Base-by-base conservation (phyloP, 441 rosid species). In the Arabidopsis lyrata region DNA sequence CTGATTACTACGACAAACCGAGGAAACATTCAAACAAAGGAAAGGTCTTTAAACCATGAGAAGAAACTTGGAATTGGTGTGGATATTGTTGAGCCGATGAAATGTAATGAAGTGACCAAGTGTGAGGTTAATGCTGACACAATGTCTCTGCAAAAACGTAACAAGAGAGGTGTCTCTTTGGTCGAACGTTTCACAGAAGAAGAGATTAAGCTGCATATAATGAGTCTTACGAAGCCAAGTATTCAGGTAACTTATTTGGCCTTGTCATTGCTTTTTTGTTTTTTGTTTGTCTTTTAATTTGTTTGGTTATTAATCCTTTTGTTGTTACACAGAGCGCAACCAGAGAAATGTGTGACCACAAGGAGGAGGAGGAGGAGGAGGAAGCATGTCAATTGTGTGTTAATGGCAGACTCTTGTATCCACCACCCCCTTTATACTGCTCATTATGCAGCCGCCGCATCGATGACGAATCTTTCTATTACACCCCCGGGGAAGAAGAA, bases 371-470 rank as follows among this genome's bases (percentile, higher is more conserved):
- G 4, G 53, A 6, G 1, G 49, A 6, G 0, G 49, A 45, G 49
- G 86, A 84, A 34, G 8, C 67, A 14, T 89, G 95, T 76, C 88
- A 83, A 49, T 59, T 89, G 72, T 91, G 97, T 73, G 80, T 70
- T 27, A 65, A 66, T 55, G 81, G 66, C 39, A 69, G 27, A 58
- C 82, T 88, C 44, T 22, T 63, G 72, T 81, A 83, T 35, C 83
- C 86, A 57, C 84, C 89, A 57, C 64, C 68, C 36, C 88, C 93
- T 15, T 42, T 86, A 59, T 89, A 86, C 79, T 91, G 97, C 62
- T 78, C 85, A 29, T 50, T 6, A 44, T 91, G 97, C 65, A n/a
- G 39, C 38, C 64, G 59, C 44, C 80, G 81, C 35, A 77, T 91
- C 45, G 86, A 78, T 61, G 74, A 66, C 6, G n/a, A 44, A 11